These are phyloP conservation scores for Isatis lusitanica DNA, from an alignment of 441 rosid species.

Conservation along the genomic window DNA sequence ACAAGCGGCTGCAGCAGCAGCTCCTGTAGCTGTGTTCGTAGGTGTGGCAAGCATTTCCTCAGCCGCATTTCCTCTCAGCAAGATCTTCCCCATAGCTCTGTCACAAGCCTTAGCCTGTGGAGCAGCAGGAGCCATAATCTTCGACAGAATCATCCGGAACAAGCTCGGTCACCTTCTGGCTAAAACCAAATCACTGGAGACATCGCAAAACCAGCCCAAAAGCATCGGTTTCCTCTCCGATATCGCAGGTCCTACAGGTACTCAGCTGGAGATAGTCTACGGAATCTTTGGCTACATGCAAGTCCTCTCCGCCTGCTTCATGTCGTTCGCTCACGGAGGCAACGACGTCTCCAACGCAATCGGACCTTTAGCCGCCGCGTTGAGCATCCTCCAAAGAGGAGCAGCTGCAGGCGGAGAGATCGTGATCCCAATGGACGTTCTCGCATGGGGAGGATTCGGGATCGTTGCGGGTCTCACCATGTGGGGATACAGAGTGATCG, in stretches of 20 bases:
- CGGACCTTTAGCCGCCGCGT: constrained; percentile 94
- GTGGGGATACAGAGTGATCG: constrained; percentile 98
- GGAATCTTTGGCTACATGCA: constrained; percentile 97
- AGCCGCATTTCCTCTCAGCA: constrained; percentile 87
- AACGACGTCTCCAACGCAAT: constrained; percentile 97
- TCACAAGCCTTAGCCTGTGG: constrained; percentile 89
- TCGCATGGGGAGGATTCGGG: constrained; percentile 99
- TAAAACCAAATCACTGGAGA: constrained; percentile 49
- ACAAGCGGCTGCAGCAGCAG: constrained; percentile 95
- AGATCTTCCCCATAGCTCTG: constrained; percentile 55
- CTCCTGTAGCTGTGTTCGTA: constrained; percentile 84
- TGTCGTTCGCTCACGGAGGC: constrained; percentile 99
- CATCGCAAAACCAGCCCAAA: constrained; percentile 47
- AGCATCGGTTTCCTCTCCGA: constrained; percentile 80
- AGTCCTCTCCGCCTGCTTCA: constrained; percentile 96
- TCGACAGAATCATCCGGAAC: constrained; percentile 63
- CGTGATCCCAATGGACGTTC: constrained; percentile 81
- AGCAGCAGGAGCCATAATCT: constrained; percentile 77
- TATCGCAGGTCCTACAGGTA: constrained; percentile 92
- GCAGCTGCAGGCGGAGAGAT: constrained; percentile 53
- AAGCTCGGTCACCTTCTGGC: constrained; percentile 91
- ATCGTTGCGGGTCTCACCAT: constrained; percentile 86
- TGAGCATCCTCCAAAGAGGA: constrained; percentile 80
- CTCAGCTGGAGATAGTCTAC: constrained; percentile 89
- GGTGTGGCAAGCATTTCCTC: constrained; percentile 88